Evolutionary conservation across 1,284 basidiomycete species (phyloP).

Genomic region (Fomitopsis pinicola): DNA sequence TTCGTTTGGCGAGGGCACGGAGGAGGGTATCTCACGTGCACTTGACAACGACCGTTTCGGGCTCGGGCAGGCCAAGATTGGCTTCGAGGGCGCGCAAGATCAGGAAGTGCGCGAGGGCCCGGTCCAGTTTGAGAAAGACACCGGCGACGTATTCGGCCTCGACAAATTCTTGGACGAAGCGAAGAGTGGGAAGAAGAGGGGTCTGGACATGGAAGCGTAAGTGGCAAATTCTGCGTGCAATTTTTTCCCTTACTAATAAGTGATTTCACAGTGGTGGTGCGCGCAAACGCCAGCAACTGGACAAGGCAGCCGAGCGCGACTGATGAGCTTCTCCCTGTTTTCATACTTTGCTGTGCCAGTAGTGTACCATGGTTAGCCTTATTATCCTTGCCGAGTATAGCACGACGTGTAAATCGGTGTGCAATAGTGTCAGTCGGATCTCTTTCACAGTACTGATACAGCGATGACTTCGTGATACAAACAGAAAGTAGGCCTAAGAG

Average conservation of each 20-base stretch:
- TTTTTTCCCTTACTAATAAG: background rate
- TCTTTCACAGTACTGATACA: background rate
- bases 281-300: slow-evolving; percentile 70
- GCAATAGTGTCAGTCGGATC: too few relatives aligned
- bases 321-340: slow-evolving; percentile 9
- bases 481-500: too few relatives aligned
- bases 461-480: background rate
- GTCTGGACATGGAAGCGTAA: slow-evolving; percentile 73
- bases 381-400: background rate
- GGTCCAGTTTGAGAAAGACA: slow-evolving; percentile 99
- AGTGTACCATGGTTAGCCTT: background rate
- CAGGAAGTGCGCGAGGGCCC: slow-evolving; percentile 87
- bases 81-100: slow-evolving; percentile 85
- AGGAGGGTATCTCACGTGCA: slow-evolving; percentile 88
- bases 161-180: slow-evolving; percentile 98
- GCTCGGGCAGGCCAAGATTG: slow-evolving; percentile 79
- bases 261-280: slow-evolving; percentile 45
- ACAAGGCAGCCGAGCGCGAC: slow-evolving; percentile 60
- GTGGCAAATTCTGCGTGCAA: slow-evolving; percentile 26
- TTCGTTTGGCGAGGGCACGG: slow-evolving; percentile 89
- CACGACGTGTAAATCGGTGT: too few relatives aligned
- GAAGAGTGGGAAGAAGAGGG: slow-evolving; percentile 89
- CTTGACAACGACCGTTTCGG: slow-evolving; percentile 94
- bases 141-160: slow-evolving; percentile 95
- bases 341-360: background rate